Conservation (phyloP, 495 filamentous ascomycete genomes). For the Bacidia rubella region DNA sequence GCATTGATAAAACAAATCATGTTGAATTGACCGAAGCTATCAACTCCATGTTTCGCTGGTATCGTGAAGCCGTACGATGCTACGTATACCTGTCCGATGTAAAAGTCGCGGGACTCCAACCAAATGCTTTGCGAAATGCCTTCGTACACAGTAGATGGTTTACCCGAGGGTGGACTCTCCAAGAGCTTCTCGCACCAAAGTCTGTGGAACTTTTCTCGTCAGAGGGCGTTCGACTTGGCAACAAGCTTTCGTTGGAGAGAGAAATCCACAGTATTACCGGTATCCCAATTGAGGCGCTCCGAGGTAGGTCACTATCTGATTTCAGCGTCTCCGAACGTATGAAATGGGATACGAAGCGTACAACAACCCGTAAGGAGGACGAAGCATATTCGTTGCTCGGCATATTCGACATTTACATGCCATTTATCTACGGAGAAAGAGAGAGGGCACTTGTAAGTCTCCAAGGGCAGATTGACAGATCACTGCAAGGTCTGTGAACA, state of each 20-base stretch:
- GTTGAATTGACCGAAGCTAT: slow-evolving; percentile 24
- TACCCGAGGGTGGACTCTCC: slow-evolving; percentile 29
- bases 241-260: slow-evolving; percentile 9
- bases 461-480: slow-evolving; percentile 23
- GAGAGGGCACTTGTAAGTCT: slow-evolving; percentile 20
- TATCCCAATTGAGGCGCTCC: slow-evolving; percentile 12
- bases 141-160: slow-evolving; percentile 22
- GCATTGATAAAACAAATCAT: slow-evolving; percentile 26
- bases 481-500: slow-evolving; percentile 4
- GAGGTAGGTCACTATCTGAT: not conserved
- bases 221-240: slow-evolving; percentile 19
- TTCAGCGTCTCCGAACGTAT: slow-evolving; percentile 18
- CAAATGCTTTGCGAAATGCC: not conserved
- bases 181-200: slow-evolving; percentile 26
- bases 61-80: slow-evolving; percentile 17
- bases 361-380: slow-evolving; percentile 23
- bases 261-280: slow-evolving; percentile 17
- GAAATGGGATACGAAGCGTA: slow-evolving; percentile 20
- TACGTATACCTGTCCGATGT: slow-evolving; percentile 23
- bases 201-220: slow-evolving; percentile 21
- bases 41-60: slow-evolving; percentile 26
- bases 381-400: slow-evolving; percentile 24
- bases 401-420: slow-evolving; percentile 24
- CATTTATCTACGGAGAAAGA: slow-evolving; percentile 27
- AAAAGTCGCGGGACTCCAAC: not conserved